Conservation (phyloP, 2,329 filamentous ascomycete species). For the Ophiostoma sp. region DNA sequence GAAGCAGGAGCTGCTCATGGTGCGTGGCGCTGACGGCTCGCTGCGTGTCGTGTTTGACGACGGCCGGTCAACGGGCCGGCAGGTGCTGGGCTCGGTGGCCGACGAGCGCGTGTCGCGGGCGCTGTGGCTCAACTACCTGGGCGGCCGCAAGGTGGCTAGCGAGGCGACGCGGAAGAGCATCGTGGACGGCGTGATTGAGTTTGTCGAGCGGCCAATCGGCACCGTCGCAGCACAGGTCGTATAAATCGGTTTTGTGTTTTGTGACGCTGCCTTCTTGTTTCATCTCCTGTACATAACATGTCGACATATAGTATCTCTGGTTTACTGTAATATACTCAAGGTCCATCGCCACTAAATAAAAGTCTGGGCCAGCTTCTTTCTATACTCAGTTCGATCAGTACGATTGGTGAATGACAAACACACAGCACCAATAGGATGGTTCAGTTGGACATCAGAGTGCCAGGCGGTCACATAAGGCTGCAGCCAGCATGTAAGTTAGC, state of each 20-base stretch:
- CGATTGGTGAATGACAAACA: not conserved
- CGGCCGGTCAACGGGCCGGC: conserved; percentile 41
- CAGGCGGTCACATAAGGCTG: not conserved
- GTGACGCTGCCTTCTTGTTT: not conserved
- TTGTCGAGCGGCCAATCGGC: conserved; percentile 81
- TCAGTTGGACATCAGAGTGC: not conserved
- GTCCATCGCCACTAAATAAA: not conserved
- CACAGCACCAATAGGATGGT: too few relatives aligned
- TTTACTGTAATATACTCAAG: not conserved
- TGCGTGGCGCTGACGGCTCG: conserved; percentile 59
- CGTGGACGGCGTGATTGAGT: conserved; percentile 78
- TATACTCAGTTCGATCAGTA: not conserved
- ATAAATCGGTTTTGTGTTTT: not conserved
- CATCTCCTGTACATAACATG: not conserved
- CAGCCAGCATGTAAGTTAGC: not conserved
- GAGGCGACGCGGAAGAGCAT: conserved; percentile 75
- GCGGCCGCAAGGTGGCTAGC: conserved; percentile 78
- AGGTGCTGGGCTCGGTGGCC: conserved; percentile 61
- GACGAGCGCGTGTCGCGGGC: conserved; percentile 78
- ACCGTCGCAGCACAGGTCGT: conserved; percentile 76
- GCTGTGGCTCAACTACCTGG: conserved; percentile 86
- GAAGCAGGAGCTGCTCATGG: conserved; percentile 68
- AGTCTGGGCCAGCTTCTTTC: not conserved
- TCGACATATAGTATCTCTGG: not conserved
- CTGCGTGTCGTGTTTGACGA: conserved; percentile 64